Base-by-base conservation (phyloP, 495 filamentous ascomycete species). In the Tuber magnatum region DNA sequence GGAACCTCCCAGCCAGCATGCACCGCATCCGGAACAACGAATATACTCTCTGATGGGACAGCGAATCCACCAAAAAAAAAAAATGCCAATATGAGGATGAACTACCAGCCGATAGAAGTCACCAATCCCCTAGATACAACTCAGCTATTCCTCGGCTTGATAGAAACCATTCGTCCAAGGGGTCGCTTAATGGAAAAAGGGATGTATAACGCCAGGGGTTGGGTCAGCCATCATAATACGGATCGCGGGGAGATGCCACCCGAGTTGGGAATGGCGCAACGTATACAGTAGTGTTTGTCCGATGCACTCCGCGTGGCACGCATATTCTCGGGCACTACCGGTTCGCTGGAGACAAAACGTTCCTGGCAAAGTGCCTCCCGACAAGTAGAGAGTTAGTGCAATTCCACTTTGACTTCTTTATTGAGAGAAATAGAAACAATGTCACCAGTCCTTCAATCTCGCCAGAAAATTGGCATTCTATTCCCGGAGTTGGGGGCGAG, bases 1-100 rank as follows among this genome's bases (percentile, higher is more conserved):
- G 82, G 82, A 28, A 77, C 85, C 81, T 89, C 5, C 88, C 89
- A n/a, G 86, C 87, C 28, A 89, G 87, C 51, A 83, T 89, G 1
- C 88, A 90, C 78, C 88, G 87, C 8, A 84, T 89, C 56, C 89
- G 87, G 88, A 89, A 90, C 70, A 80, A 84, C 24, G 83, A 83
- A 40, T 87, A 86, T 73, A 80, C 80, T 69, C 85, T 87, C 0
- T 82, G 86, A 22, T 90, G 87, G 88, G 86, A 85, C 32, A 84
- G 84, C 70, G 88, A 87, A 71, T 89, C 85, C 79, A 89, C 88
- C 5, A 86, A 87, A n/a, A n/a, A n/a, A n/a, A n/a, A n/a, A n/a
- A 71, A 90, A 89, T 76, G 86, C 88, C 81, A 90, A 90, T 71
- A 83, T 85, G 0, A 84, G 89, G 80, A 90, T 90, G 88, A 90